Evolutionary conservation across 106 monocot genomes (phyloP).

Genomic region (Amphibolis antarctica): DNA sequence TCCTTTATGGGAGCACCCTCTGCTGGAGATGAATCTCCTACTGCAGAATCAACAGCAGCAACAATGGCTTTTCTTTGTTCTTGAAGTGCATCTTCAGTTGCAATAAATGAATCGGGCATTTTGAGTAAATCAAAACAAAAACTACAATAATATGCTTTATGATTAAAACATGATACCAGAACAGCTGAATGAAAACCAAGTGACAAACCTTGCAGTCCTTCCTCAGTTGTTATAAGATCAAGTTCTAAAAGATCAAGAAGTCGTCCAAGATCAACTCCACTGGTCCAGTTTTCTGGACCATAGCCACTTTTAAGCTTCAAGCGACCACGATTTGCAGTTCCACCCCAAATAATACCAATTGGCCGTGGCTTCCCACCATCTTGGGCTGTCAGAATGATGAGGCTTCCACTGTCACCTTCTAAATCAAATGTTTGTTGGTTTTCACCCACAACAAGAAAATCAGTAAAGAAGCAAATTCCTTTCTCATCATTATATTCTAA

Average conservation of each 20-base stretch:
- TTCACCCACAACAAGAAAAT: conserved; percentile 87
- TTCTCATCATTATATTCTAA: conserved; percentile 93
- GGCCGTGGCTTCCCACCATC: conserved; percentile 59
- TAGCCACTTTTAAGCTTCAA: conserved; percentile 69
- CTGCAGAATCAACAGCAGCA: conserved; percentile 32
- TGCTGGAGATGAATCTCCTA: conserved; percentile 50
- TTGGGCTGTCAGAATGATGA: conserved; percentile 59
- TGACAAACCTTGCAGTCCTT: conserved; percentile 57
- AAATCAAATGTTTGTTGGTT: conserved; percentile 91
- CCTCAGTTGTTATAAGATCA: conserved; percentile 72
- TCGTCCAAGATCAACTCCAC: conserved; percentile 86
- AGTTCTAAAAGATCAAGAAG: conserved; percentile 92
- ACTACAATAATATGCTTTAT: neutral
- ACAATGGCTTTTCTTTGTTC: conserved; percentile 49
- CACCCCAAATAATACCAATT: conserved; percentile 92
- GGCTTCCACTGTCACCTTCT: conserved; percentile 95
- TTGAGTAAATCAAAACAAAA: neutral
- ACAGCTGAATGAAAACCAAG: neutral
- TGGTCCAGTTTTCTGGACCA: conserved; percentile 92
- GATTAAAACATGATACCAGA: neutral
- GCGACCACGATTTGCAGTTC: conserved; percentile 80
- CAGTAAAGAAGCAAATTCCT: conserved; percentile 86
- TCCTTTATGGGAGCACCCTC: conserved; percentile 29
- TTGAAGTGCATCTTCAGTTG: conserved; percentile 45
- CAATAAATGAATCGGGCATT: neutral